Base-by-base conservation (phyloP, 148 eudicot species). In the Polygonum maritimum region DNA sequence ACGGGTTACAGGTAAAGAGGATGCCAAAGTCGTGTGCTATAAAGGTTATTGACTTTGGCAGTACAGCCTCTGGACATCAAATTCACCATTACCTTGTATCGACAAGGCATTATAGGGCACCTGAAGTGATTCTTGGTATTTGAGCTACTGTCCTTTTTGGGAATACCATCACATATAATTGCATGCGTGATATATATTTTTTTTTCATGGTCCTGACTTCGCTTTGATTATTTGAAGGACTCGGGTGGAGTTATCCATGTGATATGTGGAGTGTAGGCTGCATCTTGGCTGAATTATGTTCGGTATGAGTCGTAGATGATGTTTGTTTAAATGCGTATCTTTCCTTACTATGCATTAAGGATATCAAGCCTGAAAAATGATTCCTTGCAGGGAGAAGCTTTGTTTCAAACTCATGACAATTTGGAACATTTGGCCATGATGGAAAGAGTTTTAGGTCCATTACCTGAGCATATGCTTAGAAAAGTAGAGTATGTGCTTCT, bases 361-460 rank as follows among this genome's bases (percentile, higher is more conserved):
- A 62, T 76, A 26, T 76, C 39, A 63, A 35, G 60, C 60, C 67
- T 5, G 47, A 11, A 44, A 14, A 26, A 40, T 11, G 72, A 18
- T 48, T 49, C 40, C 69, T 69, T 73, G 54, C 80, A 88, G 91
- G 91, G 91, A 54, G 91, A 88, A 77, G 89, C 91, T 71, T 80
- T 88, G 80, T 86, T 88, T 80, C 91, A 88, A 58, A 88, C 89
- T 9, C 91, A 88, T 71, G 91, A 88, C 22, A 88, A 88, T 76
- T 80, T 88, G 71, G 91, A 88, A 76, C 91, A 88, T 75, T 77
- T 88, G 79, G 91, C 89, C 45, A 88, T 88, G 91, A 88, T 88
- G 91, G 91, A 88, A 67, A 78, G 88, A 80, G 89, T 83, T 69
- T 84, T 88, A 76, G 89, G 91, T 38, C 86, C 91, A 47, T 48